These are phyloP conservation scores for Pelargonium nanum DNA, from an alignment of 345 rosid species.

Conservation along the genomic window DNA sequence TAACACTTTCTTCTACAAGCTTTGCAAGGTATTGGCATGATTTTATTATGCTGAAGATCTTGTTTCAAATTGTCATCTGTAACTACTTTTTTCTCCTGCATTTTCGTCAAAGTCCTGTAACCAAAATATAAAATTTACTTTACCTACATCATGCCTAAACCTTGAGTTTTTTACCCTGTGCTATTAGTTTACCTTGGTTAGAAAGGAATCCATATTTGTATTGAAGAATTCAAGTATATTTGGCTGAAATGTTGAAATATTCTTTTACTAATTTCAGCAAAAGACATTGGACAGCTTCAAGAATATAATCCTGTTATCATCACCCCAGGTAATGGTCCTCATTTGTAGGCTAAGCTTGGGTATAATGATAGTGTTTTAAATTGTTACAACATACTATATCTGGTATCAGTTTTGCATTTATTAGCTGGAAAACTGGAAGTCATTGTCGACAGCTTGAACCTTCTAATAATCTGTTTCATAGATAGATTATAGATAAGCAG, in stretches of 20 bases:
- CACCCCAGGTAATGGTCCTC: slow-evolving; percentile 69
- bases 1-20: slow-evolving; percentile 69
- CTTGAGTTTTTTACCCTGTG: not conserved
- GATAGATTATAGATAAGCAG: no score
- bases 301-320: slow-evolving; percentile 64
- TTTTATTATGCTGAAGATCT: not conserved
- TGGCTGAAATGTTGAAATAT: not conserved
- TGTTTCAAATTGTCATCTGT: not conserved
- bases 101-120: not conserved
- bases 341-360: not conserved
- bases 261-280: slow-evolving; percentile 44
- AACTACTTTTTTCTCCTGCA: no score
- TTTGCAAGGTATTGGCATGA: slow-evolving; percentile 52
- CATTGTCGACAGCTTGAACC: no score
- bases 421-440: no score
- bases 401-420: no score
- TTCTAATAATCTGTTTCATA: no score
- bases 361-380: no score
- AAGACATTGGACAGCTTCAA: slow-evolving; percentile 75
- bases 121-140: not conserved
- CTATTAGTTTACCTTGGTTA: no score
- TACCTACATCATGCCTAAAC: no score
- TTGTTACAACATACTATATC: no score
- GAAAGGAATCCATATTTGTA: no score
- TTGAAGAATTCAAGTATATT: no score